Conservation (phyloP, 768 basidiomycete genomes). For the Auricularia heimuer region DNA sequence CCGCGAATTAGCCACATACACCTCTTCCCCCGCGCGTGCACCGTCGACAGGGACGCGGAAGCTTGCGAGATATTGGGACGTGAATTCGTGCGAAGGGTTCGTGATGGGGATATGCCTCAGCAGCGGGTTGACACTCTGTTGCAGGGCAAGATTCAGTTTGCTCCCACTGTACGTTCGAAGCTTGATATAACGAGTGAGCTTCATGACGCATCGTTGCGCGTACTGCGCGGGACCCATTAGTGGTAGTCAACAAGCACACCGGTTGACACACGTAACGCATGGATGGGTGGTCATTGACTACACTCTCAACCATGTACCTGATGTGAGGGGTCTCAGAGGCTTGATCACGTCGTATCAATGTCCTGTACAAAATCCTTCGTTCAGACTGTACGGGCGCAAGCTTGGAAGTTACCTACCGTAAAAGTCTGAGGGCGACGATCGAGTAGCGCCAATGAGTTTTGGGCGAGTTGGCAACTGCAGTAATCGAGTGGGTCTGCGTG, state of each 20-base stretch:
- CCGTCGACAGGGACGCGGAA: slow-evolving; percentile 44
- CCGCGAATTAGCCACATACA: slow-evolving; percentile 30
- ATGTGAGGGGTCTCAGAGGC: slow-evolving; percentile 34
- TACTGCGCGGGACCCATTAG: slow-evolving; percentile 32
- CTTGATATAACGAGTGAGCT: slow-evolving; percentile 68
- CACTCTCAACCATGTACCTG: slow-evolving; percentile 31
- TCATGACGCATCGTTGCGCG: slow-evolving; percentile 66
- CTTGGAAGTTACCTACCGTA: slow-evolving; percentile 17
- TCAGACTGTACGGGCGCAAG: neutral
- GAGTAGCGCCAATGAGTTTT: slow-evolving; percentile 74
- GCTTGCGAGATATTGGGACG: slow-evolving; percentile 41
- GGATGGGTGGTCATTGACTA: slow-evolving; percentile 52
- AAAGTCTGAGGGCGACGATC: slow-evolving; percentile 56
- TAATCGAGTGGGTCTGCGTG: slow-evolving; percentile 32
- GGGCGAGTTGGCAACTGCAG: slow-evolving; percentile 48
- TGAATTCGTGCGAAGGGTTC: slow-evolving; percentile 41
- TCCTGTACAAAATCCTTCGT: slow-evolving; percentile 22
- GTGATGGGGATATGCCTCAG: slow-evolving; percentile 38
- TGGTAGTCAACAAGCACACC: neutral
- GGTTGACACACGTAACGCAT: slow-evolving; percentile 27
- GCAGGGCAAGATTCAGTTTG: slow-evolving; percentile 49
- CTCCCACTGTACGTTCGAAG: slow-evolving; percentile 57
- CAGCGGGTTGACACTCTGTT: slow-evolving; percentile 58
- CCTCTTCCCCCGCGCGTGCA: slow-evolving; percentile 23
- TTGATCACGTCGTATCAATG: slow-evolving; percentile 56